phyloP scores from a whole-genome alignment of 495 filamentous ascomycete species.

The Xylaria flabelliformis region DNA sequence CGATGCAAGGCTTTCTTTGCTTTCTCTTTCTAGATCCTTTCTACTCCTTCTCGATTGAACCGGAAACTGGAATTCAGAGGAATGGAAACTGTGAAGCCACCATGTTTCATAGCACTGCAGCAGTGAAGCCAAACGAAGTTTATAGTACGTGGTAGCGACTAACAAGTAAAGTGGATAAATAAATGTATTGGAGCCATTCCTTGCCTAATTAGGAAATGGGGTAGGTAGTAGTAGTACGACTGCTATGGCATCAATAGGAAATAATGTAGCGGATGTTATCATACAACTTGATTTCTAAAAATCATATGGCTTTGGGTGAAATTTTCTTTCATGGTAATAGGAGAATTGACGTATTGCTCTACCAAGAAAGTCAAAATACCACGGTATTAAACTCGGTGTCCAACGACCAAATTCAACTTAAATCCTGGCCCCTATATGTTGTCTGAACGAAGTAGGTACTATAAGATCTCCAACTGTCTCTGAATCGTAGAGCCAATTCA shows the following conservation, averaged over 20 bases:
- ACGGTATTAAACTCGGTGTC: neutral
- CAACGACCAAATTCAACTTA: neutral
- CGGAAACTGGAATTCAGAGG: neutral
- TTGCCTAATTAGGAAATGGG: neutral
- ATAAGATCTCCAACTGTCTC: neutral
- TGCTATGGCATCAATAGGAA: neutral
- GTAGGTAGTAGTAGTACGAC: neutral
- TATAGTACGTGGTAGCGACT: neutral
- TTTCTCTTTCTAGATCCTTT: neutral
- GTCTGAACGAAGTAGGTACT: neutral
- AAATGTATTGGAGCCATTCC: neutral
- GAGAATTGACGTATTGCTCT: neutral
- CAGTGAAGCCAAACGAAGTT: neutral
- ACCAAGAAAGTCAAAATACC: neutral
- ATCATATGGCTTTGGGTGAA: neutral
- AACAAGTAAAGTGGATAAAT: neutral
- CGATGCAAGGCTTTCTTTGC: slow-evolving; percentile 31
- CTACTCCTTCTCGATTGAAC: neutral
- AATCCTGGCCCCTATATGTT: neutral
- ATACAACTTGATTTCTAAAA: neutral
- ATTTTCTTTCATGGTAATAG: neutral
- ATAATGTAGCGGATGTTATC: neutral
- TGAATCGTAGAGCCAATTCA: neutral
- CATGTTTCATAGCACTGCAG: neutral
- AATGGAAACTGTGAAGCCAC: neutral